Percentiles rank a stretch among this genome's conserved stretches.
Evolutionary conservation across 2,329 filamentous ascomycete species (phyloP).

Genomic region (Alternaria dauci): DNA sequence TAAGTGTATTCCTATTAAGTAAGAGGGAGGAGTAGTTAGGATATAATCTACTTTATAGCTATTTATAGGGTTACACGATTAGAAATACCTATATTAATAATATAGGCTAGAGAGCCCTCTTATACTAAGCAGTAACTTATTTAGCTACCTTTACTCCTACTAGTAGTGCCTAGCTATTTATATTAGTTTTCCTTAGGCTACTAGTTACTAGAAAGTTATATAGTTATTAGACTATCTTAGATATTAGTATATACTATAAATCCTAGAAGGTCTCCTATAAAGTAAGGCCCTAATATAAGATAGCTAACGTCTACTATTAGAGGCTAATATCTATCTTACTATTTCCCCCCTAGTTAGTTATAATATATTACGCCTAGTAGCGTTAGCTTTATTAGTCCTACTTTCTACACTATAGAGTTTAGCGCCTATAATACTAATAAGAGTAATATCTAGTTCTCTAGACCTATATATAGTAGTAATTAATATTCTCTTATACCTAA

Average conservation of each 20-base stretch:
- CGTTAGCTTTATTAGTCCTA: background rate
- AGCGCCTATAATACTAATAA: conserved; percentile 7
- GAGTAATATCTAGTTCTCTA: background rate
- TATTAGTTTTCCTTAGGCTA: background rate
- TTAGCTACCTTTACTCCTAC: background rate
- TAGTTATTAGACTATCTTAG: background rate
- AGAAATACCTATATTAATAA: background rate
- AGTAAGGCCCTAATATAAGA: too few species aligned
- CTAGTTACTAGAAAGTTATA: background rate
- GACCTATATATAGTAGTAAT: background rate
- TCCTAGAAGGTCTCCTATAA: too few species aligned
- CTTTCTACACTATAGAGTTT: background rate
- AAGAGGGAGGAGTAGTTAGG: background rate
- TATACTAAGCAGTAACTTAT: background rate
- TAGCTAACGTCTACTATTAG: background rate
- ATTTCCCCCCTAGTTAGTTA: background rate
- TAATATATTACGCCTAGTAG: background rate
- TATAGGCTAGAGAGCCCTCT: background rate
- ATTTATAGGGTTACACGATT: conserved; percentile 3
- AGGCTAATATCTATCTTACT: background rate
- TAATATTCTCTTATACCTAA: background rate
- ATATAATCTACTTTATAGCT: background rate
- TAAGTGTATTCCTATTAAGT: background rate
- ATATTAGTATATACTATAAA: background rate
- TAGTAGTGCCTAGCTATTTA: background rate